Percentiles rank a stretch among this genome's conserved stretches.
Evolutionary conservation across 352 stramenopile genomes (phyloP).

Genomic region (Phytophthora cactorum): DNA sequence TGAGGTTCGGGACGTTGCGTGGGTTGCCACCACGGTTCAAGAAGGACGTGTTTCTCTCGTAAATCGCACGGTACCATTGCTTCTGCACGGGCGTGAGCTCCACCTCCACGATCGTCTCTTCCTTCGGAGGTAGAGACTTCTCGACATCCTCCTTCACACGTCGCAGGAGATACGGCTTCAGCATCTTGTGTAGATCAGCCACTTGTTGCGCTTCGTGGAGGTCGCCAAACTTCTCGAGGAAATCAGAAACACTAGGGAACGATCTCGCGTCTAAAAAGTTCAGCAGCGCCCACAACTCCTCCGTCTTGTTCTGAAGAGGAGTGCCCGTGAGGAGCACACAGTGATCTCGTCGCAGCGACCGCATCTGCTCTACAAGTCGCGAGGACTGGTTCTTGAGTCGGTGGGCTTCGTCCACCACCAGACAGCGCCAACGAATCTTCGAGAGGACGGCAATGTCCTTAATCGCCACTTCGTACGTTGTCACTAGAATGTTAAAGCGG

Average conservation of each 20-base stretch:
- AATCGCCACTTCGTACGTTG: slow-evolving; percentile 92
- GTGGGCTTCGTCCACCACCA: slow-evolving; percentile 92
- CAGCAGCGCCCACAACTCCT: slow-evolving; percentile 99
- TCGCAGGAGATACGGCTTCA: slow-evolving; percentile 90
- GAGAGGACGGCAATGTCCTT: slow-evolving; percentile 93
- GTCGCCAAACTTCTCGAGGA: slow-evolving; percentile 94
- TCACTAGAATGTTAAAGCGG: slow-evolving; percentile 91
- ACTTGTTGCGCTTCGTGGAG: slow-evolving; percentile 89
- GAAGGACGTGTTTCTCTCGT: slow-evolving; percentile 97
- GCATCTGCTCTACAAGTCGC: slow-evolving; percentile 87
- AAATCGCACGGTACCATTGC: slow-evolving; percentile 93
- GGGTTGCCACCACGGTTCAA: slow-evolving; percentile 82
- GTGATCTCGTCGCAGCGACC: slow-evolving; percentile 78
- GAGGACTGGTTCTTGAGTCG: slow-evolving; percentile 90
- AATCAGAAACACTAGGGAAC: slow-evolving; percentile 94
- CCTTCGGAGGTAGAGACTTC: slow-evolving; percentile 87
- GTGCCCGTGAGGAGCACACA: slow-evolving; percentile 89
- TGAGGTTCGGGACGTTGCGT: slow-evolving; percentile 89
- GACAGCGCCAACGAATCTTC: slow-evolving; percentile 94
- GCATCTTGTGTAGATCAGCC: slow-evolving; percentile 89
- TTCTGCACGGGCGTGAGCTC: slow-evolving; percentile 92
- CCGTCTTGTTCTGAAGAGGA: slow-evolving; percentile 97
- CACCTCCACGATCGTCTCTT: slow-evolving; percentile 92
- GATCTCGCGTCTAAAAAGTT: slow-evolving; percentile 97
- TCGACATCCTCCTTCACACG: slow-evolving; percentile 92